phyloP scores from a whole-genome alignment of 192 early-diverging fungal genomes.

The Rhizophagus prolifer region DNA sequence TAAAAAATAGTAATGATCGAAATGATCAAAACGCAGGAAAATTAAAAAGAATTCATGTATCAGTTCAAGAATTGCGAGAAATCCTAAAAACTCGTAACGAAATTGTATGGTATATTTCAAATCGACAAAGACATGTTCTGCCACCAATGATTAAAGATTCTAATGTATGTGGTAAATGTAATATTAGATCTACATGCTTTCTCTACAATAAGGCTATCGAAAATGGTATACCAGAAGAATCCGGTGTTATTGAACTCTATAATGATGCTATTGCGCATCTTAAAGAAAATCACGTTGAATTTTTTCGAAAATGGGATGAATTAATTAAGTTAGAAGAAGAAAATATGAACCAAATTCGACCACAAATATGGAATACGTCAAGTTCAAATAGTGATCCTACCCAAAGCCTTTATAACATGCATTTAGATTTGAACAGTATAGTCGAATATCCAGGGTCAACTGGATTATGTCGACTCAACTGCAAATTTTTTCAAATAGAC shows the following conservation, averaged over 20 bases:
- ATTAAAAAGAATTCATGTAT: constrained; percentile 59
- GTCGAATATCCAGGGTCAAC: background rate
- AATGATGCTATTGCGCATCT: constrained; percentile 62
- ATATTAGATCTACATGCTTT: constrained; percentile 61
- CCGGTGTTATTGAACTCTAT: constrained; percentile 63
- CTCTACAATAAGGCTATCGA: constrained; percentile 77
- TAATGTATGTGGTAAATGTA: constrained; percentile 69
- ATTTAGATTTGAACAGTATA: constrained; percentile 9
- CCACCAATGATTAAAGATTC: constrained; percentile 72
- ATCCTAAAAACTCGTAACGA: constrained; percentile 76
- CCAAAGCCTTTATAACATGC: constrained; percentile 20
- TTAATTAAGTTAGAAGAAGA: constrained; percentile 77
- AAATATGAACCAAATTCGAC: constrained; percentile 57
- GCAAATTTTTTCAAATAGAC: background rate
- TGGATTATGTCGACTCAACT: constrained; percentile 12
- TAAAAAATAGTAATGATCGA: constrained; percentile 41
- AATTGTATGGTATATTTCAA: constrained; percentile 58
- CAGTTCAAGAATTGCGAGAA: constrained; percentile 65
- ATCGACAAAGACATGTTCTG: constrained; percentile 36
- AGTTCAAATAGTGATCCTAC: constrained; percentile 53
- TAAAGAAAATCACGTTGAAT: constrained; percentile 54
- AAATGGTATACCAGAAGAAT: constrained; percentile 53
- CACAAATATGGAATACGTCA: constrained; percentile 69
- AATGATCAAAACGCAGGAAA: constrained; percentile 38
- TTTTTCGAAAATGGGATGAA: constrained; percentile 77